Percentiles rank a stretch among this genome's conserved stretches.
phyloP scores from a whole-genome alignment of 2,329 filamentous ascomycete genomes.

The Akanthomyces muscarius region DNA sequence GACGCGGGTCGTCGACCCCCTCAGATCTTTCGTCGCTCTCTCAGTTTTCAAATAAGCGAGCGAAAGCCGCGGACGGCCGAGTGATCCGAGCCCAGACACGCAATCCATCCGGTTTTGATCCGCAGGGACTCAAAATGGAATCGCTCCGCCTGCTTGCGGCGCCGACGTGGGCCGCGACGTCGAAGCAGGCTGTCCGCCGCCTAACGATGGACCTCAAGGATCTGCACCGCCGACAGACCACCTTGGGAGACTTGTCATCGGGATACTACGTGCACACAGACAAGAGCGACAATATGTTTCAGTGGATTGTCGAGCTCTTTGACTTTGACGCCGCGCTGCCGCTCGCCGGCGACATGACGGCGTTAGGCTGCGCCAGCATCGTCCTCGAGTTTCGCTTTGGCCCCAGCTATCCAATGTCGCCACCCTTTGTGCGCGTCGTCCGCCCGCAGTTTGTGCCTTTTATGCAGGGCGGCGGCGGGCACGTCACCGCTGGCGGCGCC shows the following conservation, averaged over 20 bases:
- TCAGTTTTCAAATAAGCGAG: not conserved
- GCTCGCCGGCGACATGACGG: slow-evolving; percentile 70
- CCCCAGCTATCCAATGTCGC: slow-evolving; percentile 68
- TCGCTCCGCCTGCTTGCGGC: slow-evolving; percentile 28
- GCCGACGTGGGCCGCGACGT: slow-evolving; percentile 60
- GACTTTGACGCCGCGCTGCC: slow-evolving; percentile 68
- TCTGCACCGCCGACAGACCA: slow-evolving; percentile 60
- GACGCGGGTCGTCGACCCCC: not conserved
- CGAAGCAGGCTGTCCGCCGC: slow-evolving; percentile 59
- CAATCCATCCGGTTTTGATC: not conserved
- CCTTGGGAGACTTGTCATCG: slow-evolving; percentile 58
- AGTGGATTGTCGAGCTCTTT: slow-evolving; percentile 89
- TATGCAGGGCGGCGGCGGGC: slow-evolving; percentile 69
- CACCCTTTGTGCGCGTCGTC: slow-evolving; percentile 81
- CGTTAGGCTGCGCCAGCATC: slow-evolving; percentile 57
- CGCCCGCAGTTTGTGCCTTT: slow-evolving; percentile 76
- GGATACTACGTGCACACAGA: slow-evolving; percentile 78
- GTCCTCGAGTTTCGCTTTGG: slow-evolving; percentile 81
- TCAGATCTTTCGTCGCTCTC: not conserved
- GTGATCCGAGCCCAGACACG: not conserved
- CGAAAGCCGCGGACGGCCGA: not conserved
- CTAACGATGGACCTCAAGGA: slow-evolving; percentile 53
- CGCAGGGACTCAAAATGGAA: not conserved
- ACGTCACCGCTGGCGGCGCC: slow-evolving; percentile 79
- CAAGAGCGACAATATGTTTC: slow-evolving; percentile 71